phyloP scores from a whole-genome alignment of 768 basidiomycete species.

The Trametes meyenii region DNA sequence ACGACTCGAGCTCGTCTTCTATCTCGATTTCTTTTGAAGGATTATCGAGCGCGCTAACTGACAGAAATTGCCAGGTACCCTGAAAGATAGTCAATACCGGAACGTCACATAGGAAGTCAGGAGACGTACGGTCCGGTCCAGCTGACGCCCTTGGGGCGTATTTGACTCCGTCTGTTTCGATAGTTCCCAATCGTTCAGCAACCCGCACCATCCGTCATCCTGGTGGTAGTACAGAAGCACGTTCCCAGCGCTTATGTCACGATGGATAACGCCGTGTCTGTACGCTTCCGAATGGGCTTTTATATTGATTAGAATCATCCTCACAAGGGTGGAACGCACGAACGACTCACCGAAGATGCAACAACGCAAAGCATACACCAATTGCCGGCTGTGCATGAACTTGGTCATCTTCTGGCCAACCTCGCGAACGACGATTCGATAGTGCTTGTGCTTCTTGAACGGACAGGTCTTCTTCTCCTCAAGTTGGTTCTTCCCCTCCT shows the following conservation, averaged over 20 bases:
- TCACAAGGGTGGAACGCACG: not conserved
- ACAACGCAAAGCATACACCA: not conserved
- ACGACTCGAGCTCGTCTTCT: slow-evolving; percentile 2
- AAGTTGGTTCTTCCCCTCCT: no score
- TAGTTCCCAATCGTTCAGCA: slow-evolving; percentile 2
- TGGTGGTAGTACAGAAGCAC: not conserved
- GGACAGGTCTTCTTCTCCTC: not conserved
- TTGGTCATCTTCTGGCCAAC: not conserved
- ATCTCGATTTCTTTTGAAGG: not conserved
- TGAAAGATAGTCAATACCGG: no score
- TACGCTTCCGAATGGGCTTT: slow-evolving; percentile 1
- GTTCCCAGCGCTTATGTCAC: slow-evolving; percentile 8
- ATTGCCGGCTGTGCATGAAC: not conserved
- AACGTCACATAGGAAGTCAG: no score
- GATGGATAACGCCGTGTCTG: not conserved
- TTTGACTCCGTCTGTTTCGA: no score
- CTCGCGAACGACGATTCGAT: slow-evolving; percentile 6
- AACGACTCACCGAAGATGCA: not conserved
- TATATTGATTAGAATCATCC: not conserved
- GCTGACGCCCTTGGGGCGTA: no score
- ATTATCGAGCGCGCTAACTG: no score
- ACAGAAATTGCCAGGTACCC: no score
- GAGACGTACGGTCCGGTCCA: no score
- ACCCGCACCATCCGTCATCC: not conserved
- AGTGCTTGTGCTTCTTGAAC: slow-evolving; percentile 4